Evolutionary conservation across 768 basidiomycete genomes (phyloP), one percentile per base, ranked within the genome.

Genomic region (Dendrothele bispora): DNA sequence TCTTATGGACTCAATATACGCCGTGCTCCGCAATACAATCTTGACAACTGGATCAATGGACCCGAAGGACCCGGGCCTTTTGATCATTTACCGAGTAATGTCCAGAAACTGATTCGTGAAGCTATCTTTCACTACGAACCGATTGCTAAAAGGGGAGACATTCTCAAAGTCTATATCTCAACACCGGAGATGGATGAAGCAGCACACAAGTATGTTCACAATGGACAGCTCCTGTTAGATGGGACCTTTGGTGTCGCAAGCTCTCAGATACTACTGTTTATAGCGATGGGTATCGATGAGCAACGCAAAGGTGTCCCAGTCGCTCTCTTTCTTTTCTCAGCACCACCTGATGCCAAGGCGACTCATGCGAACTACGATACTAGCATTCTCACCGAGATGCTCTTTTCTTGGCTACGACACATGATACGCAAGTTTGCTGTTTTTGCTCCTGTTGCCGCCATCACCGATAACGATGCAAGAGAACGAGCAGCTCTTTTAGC

Each of bases 391-490:
- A 18, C 34, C 1, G 48, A 65, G 18, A 53, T 69, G 10, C 46
- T 69, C 5, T 35, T 21, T 10, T 6, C 18, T 10, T 69, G 67
- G 68, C 49, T 49, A 15, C 12, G 25, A 7, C 47, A 36, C 7
- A 48, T 67, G 2, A 48, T n/a, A 6, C 18, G 18, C 17, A 25
- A 43, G 10, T 48, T 45, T 2, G 39, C 41, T 15, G 12, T 17
- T 5, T 69, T 70, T 43, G 22, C 38, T 7, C 60, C 62, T 4
- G 32, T 15, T 14, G 56, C 60, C 34, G 54, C 49, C 17, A 62
- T 64, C 18, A 70, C 69, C 10, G 66, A 70, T 46, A 72, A 66
- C 2, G 67, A 72, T 43, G 35, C 47, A 1, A 65, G 59, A 42
- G 67, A 71, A 46, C 59, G 62, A 5, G 59, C 48, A 8, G 66